Base-by-base conservation (phyloP, 2,329 filamentous ascomycete species). In the Shiraia bambusicola region DNA sequence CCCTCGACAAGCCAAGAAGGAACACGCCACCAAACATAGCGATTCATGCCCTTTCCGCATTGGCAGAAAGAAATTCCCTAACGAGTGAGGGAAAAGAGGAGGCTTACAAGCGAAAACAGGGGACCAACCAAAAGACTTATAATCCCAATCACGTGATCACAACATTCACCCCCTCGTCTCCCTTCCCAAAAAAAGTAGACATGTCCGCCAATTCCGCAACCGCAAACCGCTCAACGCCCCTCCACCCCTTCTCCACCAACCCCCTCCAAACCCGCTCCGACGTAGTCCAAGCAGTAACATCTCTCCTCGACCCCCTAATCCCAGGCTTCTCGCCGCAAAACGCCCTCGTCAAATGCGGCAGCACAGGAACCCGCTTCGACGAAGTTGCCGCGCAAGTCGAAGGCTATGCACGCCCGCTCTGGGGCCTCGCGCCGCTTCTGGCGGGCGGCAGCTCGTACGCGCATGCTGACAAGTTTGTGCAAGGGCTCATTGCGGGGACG, bases 301-400 rank as follows among this genome's bases (percentile, higher is more conserved):
- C 72, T 2, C 73, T 91, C 8, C 78, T 91, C 17, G 82, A 87
- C 56, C 86, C 87, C 7, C 73, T 91, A 4, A 75, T 83, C 45
- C 78, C 82, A 2, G 87, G 87, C 66, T 87, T 88, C 67, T 89
- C 86, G 1, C 81, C 82, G 0, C 61, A 73, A 30, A 79, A 80
- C 58, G 81, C 83, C 9, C 76, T 86, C 33, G 77, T 90, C 33
- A 82, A 81, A 57, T 79, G 84, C 16, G 86, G 86, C 4, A 80
- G 78, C 11, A 88, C 86, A 0, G 86, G 85, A 13, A 87, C 88
- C 14, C 76, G 86, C 17, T 91, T 90, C 64, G 87, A 91, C 61
- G 83, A 88, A 64, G 80, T 82, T 1, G 87, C 85, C 7, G 86
- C 86, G 2, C 86, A 90, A 59, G 78, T 91, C 25, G 87, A 92